A percentile compares a stretch with the other conserved stretches of the same genome.
These are phyloP conservation scores for Diversispora epigaea DNA, from an alignment of 192 early-diverging fungal genomes.

Conservation along the genomic window DNA sequence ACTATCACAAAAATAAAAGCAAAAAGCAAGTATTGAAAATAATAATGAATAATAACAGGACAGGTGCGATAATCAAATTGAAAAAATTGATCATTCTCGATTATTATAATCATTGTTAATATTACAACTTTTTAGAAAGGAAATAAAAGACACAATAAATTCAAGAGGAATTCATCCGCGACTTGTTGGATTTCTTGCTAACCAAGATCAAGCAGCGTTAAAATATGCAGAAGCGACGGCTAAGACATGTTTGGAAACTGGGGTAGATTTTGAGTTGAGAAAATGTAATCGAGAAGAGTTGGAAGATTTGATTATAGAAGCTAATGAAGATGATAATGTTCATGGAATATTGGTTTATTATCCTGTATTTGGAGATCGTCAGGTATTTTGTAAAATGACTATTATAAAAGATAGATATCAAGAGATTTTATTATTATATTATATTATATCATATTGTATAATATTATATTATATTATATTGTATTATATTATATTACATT, in stretches of 20 bases:
- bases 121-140: conserved; percentile 44
- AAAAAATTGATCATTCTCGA: neutral
- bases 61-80: neutral
- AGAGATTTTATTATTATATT: neutral
- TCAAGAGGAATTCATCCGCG: conserved; percentile 61
- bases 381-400: conserved; percentile 48
- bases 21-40: conserved; percentile 7
- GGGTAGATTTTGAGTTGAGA: conserved; percentile 89
- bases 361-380: conserved; percentile 91
- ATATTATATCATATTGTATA: too few species aligned
- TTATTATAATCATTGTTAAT: conserved; percentile 2
- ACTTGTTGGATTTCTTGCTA: conserved; percentile 94
- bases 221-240: conserved; percentile 97
- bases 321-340: conserved; percentile 81
- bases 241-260: conserved; percentile 88
- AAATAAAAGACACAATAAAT: conserved; percentile 65
- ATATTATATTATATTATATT: neutral
- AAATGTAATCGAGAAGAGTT: conserved; percentile 79
- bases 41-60: neutral
- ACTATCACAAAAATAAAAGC: neutral
- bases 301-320: conserved; percentile 80
- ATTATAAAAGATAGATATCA: neutral
- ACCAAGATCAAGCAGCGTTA: conserved; percentile 85
- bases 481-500: conserved; percentile 5
- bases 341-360: conserved; percentile 99